phyloP scores from a whole-genome alignment of 495 filamentous ascomycete genomes.

The Usnea hakonensis region DNA sequence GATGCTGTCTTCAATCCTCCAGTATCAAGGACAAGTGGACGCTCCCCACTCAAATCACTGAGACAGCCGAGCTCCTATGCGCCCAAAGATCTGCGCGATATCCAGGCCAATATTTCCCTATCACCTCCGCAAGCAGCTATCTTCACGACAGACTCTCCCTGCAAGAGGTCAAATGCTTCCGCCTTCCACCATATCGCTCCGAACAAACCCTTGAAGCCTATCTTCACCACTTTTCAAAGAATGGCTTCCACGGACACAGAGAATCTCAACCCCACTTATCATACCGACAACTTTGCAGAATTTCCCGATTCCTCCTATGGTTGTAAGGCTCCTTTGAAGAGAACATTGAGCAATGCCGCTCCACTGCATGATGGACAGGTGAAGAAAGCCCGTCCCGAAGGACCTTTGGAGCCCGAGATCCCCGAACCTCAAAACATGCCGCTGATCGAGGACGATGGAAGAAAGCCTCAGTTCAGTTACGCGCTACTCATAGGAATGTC shows the following conservation, averaged over 20 bases:
- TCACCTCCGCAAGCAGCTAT: constrained; percentile 56
- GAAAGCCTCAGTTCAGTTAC: constrained; percentile 86
- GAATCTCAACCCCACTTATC: constrained; percentile 46
- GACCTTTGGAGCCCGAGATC: constrained; percentile 41
- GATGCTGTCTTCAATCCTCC: constrained; percentile 53
- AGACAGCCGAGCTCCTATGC: constrained; percentile 39
- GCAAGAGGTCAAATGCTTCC: constrained; percentile 66
- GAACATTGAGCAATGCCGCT: constrained; percentile 62
- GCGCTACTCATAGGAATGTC: constrained; percentile 96
- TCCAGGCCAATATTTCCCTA: constrained; percentile 53
- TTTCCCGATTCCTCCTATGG: constrained; percentile 51
- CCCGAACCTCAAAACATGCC: constrained; percentile 74
- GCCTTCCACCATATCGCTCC: constrained; percentile 44
- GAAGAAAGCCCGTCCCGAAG: constrained; percentile 54
- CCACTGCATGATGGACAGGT: constrained; percentile 61
- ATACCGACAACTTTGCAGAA: constrained; percentile 43
- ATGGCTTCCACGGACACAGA: constrained; percentile 52
- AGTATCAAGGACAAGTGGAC: constrained; percentile 39
- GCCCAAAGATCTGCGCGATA: constrained; percentile 34
- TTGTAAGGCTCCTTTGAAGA: constrained; percentile 55
- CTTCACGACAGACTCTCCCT: constrained; percentile 75
- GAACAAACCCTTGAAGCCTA: constrained; percentile 51
- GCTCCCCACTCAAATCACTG: constrained; percentile 51
- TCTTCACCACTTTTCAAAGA: constrained; percentile 57
- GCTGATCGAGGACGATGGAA: constrained; percentile 72